phyloP scores from a whole-genome alignment of 441 rosid species.

The Cnidoscolus chayamansa region DNA sequence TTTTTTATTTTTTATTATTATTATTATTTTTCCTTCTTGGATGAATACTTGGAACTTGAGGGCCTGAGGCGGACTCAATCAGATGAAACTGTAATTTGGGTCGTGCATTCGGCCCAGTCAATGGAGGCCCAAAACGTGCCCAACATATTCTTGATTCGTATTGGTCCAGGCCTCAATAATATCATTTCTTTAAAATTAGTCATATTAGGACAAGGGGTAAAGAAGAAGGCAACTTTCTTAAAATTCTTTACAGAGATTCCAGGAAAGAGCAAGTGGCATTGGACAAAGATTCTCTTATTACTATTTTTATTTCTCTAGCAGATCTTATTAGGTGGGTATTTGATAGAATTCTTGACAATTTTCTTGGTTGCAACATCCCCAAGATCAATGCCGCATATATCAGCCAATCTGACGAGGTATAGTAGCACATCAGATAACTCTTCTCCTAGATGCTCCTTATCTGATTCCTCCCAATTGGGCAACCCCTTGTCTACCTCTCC shows the following conservation, averaged over 20 bases:
- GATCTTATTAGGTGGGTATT: conserved; percentile 38
- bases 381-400: conserved; percentile 52
- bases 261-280: not conserved
- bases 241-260: not conserved
- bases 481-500: conserved; percentile 55
- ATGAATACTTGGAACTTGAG: too few relatives aligned
- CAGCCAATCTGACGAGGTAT: conserved; percentile 50
- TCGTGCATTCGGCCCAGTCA: too few relatives aligned
- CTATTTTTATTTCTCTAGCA: not conserved
- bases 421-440: conserved; percentile 53
- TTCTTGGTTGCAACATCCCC: conserved; percentile 42
- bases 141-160: too few relatives aligned
- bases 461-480: conserved; percentile 48
- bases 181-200: too few relatives aligned
- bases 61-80: too few relatives aligned
- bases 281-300: not conserved
- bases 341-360: conserved; percentile 44
- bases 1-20: too few relatives aligned
- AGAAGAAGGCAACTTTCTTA: not conserved
- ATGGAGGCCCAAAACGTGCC: too few relatives aligned
- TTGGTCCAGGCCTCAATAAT: too few relatives aligned
- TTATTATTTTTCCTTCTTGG: too few relatives aligned
- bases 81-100: too few relatives aligned
- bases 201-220: not conserved
- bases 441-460: conserved; percentile 52